Evolutionary conservation across 306 rosid species (phyloP), one percentile per base, ranked within the genome.

Genomic region (Dryas alaskensis): DNA sequence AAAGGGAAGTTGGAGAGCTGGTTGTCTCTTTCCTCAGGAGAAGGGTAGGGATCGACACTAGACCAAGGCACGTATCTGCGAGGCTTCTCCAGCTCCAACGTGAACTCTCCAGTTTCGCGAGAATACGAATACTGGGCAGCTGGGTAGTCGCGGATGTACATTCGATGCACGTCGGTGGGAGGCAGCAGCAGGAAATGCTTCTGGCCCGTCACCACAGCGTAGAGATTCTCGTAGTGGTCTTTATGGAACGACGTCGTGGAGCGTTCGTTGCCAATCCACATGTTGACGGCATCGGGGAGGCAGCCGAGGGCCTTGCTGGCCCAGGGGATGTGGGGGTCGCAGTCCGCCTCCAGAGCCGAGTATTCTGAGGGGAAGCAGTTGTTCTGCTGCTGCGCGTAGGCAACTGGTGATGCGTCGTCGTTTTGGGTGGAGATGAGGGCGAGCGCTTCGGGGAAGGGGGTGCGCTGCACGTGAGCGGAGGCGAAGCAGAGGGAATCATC

Each of bases 211-310:
- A 92, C 88, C 46, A 92, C 98, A 14, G 96, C 93, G 39, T 88
- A 92, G 47, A 92, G 88, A 81, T 92, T 92, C 88, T 92, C 96
- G 54, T 89, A 89, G 73, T 92, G 92, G 72, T 92, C 96, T 76
- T 89, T 92, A 67, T 89, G 98, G 42, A 89, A 92, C 0, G 88
- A 92, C 19, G 97, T 89, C 10, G 66, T 79, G 0, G 97, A 92
- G 4, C 70, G 79, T 4, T 77, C 76, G 73, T 85, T 85, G 8
- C 97, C 93, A 42, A 89, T 88, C 97, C 97, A 89, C 52, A 89
- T 86, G 80, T 92, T 92, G 8, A 89, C 92, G 40, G 96, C 97
- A 65, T 89, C 96, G 0, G 93, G 97, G 11, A 58, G 62, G 17
- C 84, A 83, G 0, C 92, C 93, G 19, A 89, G 74, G 31, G 97